These are phyloP conservation scores for Cryptococcus maquisensis DNA, from an alignment of 1,284 basidiomycete genomes.

Conservation along the genomic window DNA sequence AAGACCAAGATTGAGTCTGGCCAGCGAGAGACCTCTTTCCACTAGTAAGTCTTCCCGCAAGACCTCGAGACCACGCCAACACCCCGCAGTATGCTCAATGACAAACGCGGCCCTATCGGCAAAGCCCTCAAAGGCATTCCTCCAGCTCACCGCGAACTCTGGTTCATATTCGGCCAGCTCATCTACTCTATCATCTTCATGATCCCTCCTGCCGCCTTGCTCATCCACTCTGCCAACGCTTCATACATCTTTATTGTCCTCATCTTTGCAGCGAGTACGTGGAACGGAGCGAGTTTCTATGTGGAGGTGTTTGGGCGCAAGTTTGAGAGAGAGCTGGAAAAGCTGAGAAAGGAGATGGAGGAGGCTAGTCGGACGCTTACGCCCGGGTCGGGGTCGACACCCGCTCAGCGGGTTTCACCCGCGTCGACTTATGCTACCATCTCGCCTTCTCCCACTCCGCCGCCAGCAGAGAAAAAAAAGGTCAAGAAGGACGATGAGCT, in stretches of 20 bases:
- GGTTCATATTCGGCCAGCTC: slow-evolving; percentile 82
- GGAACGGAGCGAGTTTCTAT: slow-evolving; percentile 58
- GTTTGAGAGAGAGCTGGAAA: slow-evolving; percentile 85
- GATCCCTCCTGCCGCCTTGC: slow-evolving; percentile 68
- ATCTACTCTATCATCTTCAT: slow-evolving; percentile 80
- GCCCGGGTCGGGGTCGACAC: slow-evolving; percentile 6
- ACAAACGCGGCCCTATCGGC: slow-evolving; percentile 77
- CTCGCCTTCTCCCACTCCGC: neutral
- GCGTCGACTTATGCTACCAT: slow-evolving; percentile 4
- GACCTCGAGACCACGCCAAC: neutral
- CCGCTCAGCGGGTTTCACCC: neutral
- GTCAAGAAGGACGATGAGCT: slow-evolving; percentile 13
- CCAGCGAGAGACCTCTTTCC: slow-evolving; percentile 77
- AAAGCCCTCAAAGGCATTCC: slow-evolving; percentile 60
- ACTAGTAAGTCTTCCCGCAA: slow-evolving; percentile 50
- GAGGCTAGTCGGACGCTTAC: slow-evolving; percentile 26
- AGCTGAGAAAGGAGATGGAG: slow-evolving; percentile 69
- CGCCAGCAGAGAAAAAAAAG: neutral
- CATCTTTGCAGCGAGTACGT: slow-evolving; percentile 73
- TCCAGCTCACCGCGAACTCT: slow-evolving; percentile 60
- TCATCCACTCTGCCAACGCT: slow-evolving; percentile 69
- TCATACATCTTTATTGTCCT: slow-evolving; percentile 69
- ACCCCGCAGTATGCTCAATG: slow-evolving; percentile 63
- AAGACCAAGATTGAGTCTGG: slow-evolving; percentile 81
- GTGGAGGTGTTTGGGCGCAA: slow-evolving; percentile 94